Base-by-base conservation (phyloP, 768 basidiomycete species). In the Hortiboletus flavorubellus region DNA sequence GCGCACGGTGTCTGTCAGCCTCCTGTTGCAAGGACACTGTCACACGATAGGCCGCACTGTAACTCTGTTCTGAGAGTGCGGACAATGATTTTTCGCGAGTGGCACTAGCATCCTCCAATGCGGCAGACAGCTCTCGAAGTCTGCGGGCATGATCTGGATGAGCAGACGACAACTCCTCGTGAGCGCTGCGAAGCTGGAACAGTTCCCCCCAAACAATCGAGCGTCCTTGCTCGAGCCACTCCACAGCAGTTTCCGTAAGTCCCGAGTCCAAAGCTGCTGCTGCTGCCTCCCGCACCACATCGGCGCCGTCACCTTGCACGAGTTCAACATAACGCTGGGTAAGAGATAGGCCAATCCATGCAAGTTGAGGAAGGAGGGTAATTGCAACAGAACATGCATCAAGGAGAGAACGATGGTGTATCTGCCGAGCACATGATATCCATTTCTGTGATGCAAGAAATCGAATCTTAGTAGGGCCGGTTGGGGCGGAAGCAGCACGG, bases 141-240 rank as follows among this genome's bases (percentile, higher is more conserved):
- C 30, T 11, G 23, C 15, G 15, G 4, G 56, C 56, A n/a, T 38
- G 45, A 14, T 51, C 46, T 6, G 58, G 58, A 40, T 50, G 8
- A 7, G 8, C 38, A 21, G 43, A 39, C n/a, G 43, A 39, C n/a
- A 55, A 45, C 12, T 59, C 57, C 14, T 55, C 54, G 8, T 29
- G 29, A 18, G 53, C 35, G 34, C 31, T 47, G 18, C 57, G 53
- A 26, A 43, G 42, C 42, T 26, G 42, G 15, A 29, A 3, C 2
- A 43, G 11, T 15, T 26, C 42, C 14, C 42, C 51, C 51, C 51
- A 53, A 4, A 57, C 51, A 11, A 59, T 37, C 3, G 44, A 59
- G 7, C 58, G 54, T 18, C 58, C 58, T 35, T 59, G 45, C 30
- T 60, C 56, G 8, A 60, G 48, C 55, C 56, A 60, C 14, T 56